Evolutionary conservation across 2,329 filamentous ascomycete species (phyloP).

Genomic region (Fusarium bactridioides): DNA sequence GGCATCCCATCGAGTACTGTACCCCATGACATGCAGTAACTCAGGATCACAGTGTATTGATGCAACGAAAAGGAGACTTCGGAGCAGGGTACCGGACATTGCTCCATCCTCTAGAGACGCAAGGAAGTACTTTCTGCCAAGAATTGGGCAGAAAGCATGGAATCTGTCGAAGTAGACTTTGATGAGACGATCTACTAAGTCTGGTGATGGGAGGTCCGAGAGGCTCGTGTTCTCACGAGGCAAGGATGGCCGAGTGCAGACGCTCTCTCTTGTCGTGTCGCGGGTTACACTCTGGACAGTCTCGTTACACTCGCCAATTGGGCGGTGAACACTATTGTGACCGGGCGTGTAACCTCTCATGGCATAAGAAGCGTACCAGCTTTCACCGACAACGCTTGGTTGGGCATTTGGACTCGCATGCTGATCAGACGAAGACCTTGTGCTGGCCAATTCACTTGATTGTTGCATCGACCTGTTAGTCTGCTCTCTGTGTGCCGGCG

Average conservation of each 20-base stretch:
- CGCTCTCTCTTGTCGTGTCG: fast-evolving
- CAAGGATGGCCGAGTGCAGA: fast-evolving
- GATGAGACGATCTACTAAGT: not conserved
- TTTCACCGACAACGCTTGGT: not conserved
- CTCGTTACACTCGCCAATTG: not conserved
- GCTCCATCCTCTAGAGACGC: not conserved
- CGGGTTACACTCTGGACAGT: not conserved
- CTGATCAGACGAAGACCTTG: not conserved
- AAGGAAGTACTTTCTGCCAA: not conserved
- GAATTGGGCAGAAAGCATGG: not conserved
- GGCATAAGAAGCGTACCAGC: not conserved
- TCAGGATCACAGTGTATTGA: slow-evolving; percentile 1
- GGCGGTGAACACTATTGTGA: not conserved
- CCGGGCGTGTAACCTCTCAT: slow-evolving; percentile 8
- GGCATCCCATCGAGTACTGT: not conserved
- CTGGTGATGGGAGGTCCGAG: not conserved
- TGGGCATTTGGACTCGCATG: not conserved
- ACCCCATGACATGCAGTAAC: not conserved
- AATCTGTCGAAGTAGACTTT: slow-evolving; percentile 11
- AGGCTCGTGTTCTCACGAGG: not conserved
- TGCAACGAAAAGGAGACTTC: not conserved
- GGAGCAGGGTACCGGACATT: not conserved
- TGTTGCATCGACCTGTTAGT: no score
- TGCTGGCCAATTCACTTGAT: no score
- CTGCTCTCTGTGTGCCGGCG: no score